phyloP scores from a whole-genome alignment of 805 yeast genomes.

The Naumovozyma castellii region DNA sequence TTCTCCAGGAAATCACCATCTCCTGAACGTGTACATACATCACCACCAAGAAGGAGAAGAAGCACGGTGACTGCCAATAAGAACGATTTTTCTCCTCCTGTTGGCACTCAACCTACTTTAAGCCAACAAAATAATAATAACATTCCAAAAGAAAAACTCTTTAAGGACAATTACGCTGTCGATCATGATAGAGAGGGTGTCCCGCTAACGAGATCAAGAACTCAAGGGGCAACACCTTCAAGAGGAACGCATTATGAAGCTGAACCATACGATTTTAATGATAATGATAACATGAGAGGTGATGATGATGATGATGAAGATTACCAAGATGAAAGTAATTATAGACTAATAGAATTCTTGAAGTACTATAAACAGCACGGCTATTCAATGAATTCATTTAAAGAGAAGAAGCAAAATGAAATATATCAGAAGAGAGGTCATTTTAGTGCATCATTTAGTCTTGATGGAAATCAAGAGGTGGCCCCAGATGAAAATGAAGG shows the following conservation, averaged over 20 bases:
- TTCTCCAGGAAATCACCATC: conserved; percentile 15
- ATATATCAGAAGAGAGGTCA: conserved; percentile 2
- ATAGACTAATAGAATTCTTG: conserved; percentile 39
- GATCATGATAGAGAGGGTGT: background rate
- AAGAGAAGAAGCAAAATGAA: conserved; percentile 10
- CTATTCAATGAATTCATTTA: conserved; percentile 18
- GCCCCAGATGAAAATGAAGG: background rate
- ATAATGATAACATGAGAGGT: no score
- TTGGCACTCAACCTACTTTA: no score
- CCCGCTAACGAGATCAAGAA: background rate
- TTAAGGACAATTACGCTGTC: background rate
- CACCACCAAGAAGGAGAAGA: background rate
- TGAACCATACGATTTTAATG: no score
- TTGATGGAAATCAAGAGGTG: conserved; percentile 8
- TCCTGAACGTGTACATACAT: no score
- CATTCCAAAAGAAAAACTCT: background rate
- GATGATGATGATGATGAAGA: background rate
- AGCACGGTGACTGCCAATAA: no score
- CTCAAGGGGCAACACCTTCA: background rate
- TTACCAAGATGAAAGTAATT: conserved; percentile 30
- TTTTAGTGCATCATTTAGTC: conserved; percentile 20
- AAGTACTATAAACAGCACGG: conserved; percentile 29
- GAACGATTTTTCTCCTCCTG: no score
- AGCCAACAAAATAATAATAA: no score
- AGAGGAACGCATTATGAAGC: no score